Base-by-base conservation (phyloP, 2,329 filamentous ascomycete genomes). In the Sclerotiophoma versabilis region DNA sequence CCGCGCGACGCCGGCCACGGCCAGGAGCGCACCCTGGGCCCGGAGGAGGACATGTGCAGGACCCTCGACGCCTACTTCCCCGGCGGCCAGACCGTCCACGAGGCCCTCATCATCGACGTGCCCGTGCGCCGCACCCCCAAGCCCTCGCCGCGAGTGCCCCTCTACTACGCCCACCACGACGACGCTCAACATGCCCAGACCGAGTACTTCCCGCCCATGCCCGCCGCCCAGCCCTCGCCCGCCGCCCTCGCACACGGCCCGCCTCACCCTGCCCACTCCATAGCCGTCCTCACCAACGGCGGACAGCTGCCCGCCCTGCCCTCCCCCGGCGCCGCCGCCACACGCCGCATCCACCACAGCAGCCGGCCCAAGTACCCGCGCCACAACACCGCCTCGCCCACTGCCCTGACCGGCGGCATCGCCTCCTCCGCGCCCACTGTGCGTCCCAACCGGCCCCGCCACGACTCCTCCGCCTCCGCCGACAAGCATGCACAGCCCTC, bases 31-130 rank as follows among this genome's bases (percentile, higher is more conserved):
- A 76, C 84, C 0, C 78, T 99, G 46, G 89, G 89, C 2, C 93
- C 95, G 1, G 95, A 99, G 69, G 95, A 98, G 76, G 83, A 87
- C 19, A 89, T 98, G 76, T 83, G 84, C 45, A 82, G 87, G 50
- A 90, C 90, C 0, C 79, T 99, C 42, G 93, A 97, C 69, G 80
- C 84, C 15, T 92, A 91, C 75, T 99, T 87, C 70, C 91, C 93
- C 2, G 90, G 89, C 37, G 93, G 93, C 7, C 95, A 98, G 77
- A 86, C 82, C 0, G 88, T 96, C 38, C 89, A 93, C 48, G 95
- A 99, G 70, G 95, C 95, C 7, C 82, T 99, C 57, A 72, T 97
- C 60, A 96, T 99, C 69, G 93, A 98, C 66, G 87, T 96, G 17
- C 91, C 92, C 14, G 79, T 82, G 29, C 85, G 87, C 48, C 84